Percentiles rank a stretch among this genome's conserved stretches.
phyloP scores from a whole-genome alignment of 768 basidiomycete species.

The Suillus decipiens region DNA sequence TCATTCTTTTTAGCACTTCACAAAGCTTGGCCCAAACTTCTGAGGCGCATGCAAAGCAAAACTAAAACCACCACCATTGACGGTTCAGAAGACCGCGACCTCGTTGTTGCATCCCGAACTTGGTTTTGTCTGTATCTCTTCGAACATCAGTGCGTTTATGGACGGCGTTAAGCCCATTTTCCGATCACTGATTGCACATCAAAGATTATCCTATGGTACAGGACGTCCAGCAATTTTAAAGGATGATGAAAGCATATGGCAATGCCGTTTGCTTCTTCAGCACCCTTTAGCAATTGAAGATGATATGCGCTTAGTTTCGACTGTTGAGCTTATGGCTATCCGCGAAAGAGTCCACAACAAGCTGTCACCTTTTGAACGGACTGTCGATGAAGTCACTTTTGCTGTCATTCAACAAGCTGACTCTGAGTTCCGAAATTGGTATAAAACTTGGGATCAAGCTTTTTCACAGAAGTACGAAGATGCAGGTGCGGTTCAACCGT shows the following conservation, averaged over 20 bases:
- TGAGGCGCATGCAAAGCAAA: slow-evolving; percentile 73
- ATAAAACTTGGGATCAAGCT: slow-evolving; percentile 72
- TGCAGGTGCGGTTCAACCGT: slow-evolving; percentile 53
- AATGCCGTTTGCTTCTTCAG: slow-evolving; percentile 76
- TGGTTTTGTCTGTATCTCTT: slow-evolving; percentile 96
- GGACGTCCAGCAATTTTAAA: slow-evolving; percentile 91
- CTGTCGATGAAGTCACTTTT: slow-evolving; percentile 75
- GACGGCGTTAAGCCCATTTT: background rate
- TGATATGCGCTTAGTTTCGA: slow-evolving; percentile 93
- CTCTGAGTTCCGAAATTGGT: slow-evolving; percentile 80
- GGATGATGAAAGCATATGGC: slow-evolving; percentile 88
- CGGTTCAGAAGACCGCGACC: slow-evolving; percentile 65
- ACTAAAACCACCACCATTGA: slow-evolving; percentile 44
- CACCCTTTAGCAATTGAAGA: slow-evolving; percentile 91
- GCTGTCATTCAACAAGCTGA: slow-evolving; percentile 72
- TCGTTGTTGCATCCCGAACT: slow-evolving; percentile 80
- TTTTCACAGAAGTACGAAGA: slow-evolving; percentile 84
- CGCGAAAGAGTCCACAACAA: slow-evolving; percentile 85
- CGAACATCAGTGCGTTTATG: slow-evolving; percentile 80
- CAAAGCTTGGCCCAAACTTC: slow-evolving; percentile 84
- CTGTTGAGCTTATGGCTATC: slow-evolving; percentile 89
- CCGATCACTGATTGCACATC: background rate
- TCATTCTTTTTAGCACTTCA: slow-evolving; percentile 65
- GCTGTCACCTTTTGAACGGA: slow-evolving; percentile 75
- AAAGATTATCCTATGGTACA: slow-evolving; percentile 90